These are phyloP conservation scores for Geotrichum candidum DNA, from an alignment of 1,139 yeast genomes.

Conservation along the genomic window DNA sequence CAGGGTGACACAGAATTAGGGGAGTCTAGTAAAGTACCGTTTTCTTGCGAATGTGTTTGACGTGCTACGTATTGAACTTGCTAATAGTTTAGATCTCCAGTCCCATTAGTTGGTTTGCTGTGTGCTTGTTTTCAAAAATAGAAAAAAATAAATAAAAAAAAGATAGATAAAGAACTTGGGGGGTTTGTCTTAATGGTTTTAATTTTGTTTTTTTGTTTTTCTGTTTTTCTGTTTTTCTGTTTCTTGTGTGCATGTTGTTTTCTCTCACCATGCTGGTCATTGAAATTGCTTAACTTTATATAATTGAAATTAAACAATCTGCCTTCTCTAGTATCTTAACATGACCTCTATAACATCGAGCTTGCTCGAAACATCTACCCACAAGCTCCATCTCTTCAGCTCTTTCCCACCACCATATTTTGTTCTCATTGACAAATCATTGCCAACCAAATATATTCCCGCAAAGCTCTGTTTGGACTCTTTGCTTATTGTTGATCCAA, in stretches of 20 bases:
- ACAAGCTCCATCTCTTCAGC: constrained; percentile 9
- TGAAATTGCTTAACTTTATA: neutral
- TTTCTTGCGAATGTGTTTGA: too few species aligned
- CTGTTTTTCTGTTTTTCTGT: neutral
- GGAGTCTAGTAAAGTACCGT: too few species aligned
- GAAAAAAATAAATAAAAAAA: too few species aligned
- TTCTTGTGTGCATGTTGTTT: neutral
- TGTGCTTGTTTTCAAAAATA: too few species aligned
- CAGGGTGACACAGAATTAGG: too few species aligned
- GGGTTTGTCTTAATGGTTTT: too few species aligned
- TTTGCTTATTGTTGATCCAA: constrained; percentile 1
- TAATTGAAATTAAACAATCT: neutral
- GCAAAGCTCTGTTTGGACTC: neutral
- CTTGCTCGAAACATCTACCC: constrained; percentile 11
- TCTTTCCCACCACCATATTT: constrained; percentile 9
- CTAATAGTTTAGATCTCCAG: too few species aligned
- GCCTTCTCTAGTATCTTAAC: neutral
- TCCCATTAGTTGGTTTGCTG: too few species aligned
- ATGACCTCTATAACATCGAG: neutral
- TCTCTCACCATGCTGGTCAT: neutral
- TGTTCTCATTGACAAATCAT: constrained; percentile 5
- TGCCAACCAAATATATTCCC: constrained; percentile 11
- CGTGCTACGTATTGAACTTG: too few species aligned
- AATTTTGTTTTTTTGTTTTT: too few species aligned
- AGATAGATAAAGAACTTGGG: too few species aligned